Conservation (phyloP, 345 rosid species). For the Eucalyptus pauciflora region DNA sequence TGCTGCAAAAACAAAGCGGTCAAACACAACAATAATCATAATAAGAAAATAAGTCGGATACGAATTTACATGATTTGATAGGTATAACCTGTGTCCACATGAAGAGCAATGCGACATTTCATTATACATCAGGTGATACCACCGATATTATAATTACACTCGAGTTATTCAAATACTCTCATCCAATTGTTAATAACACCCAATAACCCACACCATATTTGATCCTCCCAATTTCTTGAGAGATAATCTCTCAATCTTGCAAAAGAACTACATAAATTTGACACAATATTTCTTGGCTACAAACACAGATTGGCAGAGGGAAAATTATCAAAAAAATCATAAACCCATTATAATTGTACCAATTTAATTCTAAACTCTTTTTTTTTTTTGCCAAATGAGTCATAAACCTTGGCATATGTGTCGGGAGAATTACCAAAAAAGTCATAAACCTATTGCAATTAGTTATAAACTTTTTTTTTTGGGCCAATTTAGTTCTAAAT, state of each 20-base stretch:
- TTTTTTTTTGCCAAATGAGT: too few relatives aligned
- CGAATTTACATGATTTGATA: neutral
- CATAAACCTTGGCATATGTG: too few relatives aligned
- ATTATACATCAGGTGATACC: neutral
- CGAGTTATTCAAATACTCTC: neutral
- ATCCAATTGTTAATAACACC: too few relatives aligned
- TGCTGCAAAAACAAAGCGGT: neutral
- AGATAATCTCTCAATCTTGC: neutral
- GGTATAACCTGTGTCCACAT: neutral
- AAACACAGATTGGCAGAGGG: too few relatives aligned
- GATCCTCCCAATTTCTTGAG: neutral
- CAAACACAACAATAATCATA: neutral
- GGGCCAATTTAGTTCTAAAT: too few relatives aligned
- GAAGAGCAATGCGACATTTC: neutral
- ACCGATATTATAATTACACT: too few relatives aligned
- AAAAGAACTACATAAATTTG: neutral
- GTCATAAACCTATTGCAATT: too few relatives aligned
- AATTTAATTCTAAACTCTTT: too few relatives aligned
- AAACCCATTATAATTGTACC: too few relatives aligned
- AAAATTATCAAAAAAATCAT: too few relatives aligned
- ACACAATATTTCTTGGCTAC: neutral
- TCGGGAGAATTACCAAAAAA: too few relatives aligned
- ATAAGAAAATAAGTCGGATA: neutral
- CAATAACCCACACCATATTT: accelerated
- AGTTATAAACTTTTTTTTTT: too few relatives aligned